Conservation (phyloP, 148 eudicot genomes). For the Persicaria tinctoria region DNA sequence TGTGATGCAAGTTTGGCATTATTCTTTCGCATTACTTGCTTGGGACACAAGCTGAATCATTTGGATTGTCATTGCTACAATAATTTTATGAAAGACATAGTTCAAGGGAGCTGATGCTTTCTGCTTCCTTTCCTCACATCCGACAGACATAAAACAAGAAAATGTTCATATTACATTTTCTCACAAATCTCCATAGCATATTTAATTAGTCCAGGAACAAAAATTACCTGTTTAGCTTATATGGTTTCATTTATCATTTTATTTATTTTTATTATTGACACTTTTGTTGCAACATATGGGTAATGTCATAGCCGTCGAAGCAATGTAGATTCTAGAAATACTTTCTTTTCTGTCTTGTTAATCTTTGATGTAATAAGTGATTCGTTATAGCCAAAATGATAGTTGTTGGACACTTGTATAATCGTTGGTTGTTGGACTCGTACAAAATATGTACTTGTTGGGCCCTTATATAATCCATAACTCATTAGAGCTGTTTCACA, state of each 20-base stretch:
- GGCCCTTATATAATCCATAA: background rate
- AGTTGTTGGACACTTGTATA: background rate
- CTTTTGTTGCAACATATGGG: no score
- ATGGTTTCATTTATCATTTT: no score
- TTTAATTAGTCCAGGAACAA: background rate
- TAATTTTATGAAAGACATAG: no score
- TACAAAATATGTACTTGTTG: background rate
- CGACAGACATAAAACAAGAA: background rate
- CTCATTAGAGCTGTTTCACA: background rate
- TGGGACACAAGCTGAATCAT: no score
- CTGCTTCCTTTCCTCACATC: background rate
- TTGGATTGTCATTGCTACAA: background rate
- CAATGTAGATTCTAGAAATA: background rate
- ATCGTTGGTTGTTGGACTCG: background rate
- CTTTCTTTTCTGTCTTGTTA: background rate
- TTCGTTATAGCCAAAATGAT: background rate
- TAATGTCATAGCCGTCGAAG: background rate
- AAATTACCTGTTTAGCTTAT: background rate
- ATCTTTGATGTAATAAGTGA: background rate
- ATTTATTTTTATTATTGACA: no score
- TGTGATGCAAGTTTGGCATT: no score
- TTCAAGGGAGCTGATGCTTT: background rate
- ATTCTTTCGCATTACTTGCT: no score
- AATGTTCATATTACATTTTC: background rate
- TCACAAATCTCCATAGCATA: background rate